Evolutionary conservation across 2,329 filamentous ascomycete species (phyloP).

Genomic region (Penicillium sp.): DNA sequence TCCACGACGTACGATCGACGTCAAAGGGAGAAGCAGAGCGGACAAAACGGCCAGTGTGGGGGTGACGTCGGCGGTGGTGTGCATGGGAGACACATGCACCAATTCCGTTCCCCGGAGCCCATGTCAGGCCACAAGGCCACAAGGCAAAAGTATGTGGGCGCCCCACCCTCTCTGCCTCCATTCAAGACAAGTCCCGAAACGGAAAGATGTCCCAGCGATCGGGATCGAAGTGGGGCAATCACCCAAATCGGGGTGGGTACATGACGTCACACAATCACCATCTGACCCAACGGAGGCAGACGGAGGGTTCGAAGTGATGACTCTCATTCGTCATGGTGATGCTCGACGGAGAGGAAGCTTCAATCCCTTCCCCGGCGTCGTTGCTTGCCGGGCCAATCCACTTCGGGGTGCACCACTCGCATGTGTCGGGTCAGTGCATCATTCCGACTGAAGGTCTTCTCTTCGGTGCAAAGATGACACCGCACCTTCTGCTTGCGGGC

Average conservation of each 20-base stretch:
- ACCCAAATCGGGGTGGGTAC: conserved; percentile 3
- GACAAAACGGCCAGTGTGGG: background rate
- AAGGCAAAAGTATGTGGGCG: background rate
- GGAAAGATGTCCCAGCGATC: conserved; percentile 13
- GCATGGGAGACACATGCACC: background rate
- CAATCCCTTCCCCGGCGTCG: conserved; percentile 36
- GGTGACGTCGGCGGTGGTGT: conserved; percentile 10
- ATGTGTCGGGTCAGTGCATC: conserved; percentile 93
- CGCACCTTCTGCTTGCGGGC: conserved; percentile 88
- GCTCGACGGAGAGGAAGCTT: conserved; percentile 7
- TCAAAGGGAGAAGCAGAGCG: conserved; percentile 6
- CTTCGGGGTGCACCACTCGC: conserved; percentile 85
- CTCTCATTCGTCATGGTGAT: conserved; percentile 18
- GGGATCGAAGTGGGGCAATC: conserved; percentile 4
- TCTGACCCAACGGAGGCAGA: background rate
- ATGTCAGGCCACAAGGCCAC: conserved; percentile 15
- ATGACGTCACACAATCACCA: conserved; percentile 11
- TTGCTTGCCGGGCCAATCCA: conserved; percentile 69
- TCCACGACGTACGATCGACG: conserved; percentile 17
- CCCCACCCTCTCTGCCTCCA: background rate
- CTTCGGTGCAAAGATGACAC: conserved; percentile 86
- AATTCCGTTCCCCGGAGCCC: background rate
- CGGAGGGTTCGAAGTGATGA: background rate
- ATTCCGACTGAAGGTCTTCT: conserved; percentile 93
- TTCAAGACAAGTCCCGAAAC: conserved; percentile 4